phyloP scores from a whole-genome alignment of 495 filamentous ascomycete species.

The Hypoxylon cercidicola region DNA sequence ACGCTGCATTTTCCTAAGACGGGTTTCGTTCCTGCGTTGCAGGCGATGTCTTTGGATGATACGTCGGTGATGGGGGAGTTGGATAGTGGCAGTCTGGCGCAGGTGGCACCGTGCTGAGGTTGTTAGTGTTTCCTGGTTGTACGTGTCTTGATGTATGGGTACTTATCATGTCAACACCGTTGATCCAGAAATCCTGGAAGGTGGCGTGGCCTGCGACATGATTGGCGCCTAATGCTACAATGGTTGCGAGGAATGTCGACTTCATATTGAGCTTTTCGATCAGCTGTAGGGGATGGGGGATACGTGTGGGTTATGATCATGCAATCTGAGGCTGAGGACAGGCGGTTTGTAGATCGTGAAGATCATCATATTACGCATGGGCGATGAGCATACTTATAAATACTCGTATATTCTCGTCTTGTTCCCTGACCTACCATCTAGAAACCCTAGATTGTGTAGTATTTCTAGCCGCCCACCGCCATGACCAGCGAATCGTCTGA shows the following conservation, averaged over 20 bases:
- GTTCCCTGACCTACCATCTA: not conserved
- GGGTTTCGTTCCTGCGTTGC: slow-evolving; percentile 51
- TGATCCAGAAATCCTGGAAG: slow-evolving; percentile 64
- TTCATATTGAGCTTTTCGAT: slow-evolving; percentile 49
- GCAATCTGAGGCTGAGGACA: slow-evolving; percentile 28
- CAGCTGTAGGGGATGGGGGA: not conserved
- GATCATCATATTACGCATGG: not conserved
- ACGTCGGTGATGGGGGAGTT: slow-evolving; percentile 61
- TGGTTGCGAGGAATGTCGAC: slow-evolving; percentile 46
- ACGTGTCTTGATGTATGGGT: not conserved
- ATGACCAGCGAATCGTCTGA: not conserved
- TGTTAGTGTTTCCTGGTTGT: slow-evolving; percentile 8
- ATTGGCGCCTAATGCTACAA: slow-evolving; percentile 47
- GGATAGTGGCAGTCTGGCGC: slow-evolving; percentile 52
- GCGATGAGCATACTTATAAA: slow-evolving; percentile 13
- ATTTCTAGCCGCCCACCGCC: slow-evolving; percentile 6
- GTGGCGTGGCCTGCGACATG: slow-evolving; percentile 58
- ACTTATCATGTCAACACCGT: slow-evolving; percentile 61
- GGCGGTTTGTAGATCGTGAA: slow-evolving; percentile 24
- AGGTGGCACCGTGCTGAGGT: slow-evolving; percentile 48
- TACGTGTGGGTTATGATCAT: slow-evolving; percentile 13
- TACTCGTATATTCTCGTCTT: not conserved
- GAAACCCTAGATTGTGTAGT: not conserved
- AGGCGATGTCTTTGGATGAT: slow-evolving; percentile 50
- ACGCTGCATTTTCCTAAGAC: slow-evolving; percentile 57